These are phyloP conservation scores for Acorus calamus DNA, from an alignment of 106 monocot species.

Conservation along the genomic window DNA sequence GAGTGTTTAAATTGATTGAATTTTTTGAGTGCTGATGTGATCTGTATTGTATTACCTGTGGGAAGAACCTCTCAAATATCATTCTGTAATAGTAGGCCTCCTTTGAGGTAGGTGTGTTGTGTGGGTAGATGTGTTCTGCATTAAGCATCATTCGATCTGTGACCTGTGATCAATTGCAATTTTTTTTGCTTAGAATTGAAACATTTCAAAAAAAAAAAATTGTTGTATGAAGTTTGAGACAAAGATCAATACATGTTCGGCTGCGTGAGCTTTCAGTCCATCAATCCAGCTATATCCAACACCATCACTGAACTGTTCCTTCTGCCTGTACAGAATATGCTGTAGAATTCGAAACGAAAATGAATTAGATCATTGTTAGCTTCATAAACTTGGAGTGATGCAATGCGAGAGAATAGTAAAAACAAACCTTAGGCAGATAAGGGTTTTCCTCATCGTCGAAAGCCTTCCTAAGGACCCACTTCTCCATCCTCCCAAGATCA, in stretches of 20 bases:
- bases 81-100: constrained; percentile 74
- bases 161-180: constrained; percentile 17
- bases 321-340: constrained; percentile 50
- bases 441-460: constrained; percentile 67
- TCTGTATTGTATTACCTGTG: constrained; percentile 35
- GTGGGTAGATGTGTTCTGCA: constrained; percentile 44
- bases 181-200: background rate
- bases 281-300: constrained; percentile 79
- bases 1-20: background rate
- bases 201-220: background rate
- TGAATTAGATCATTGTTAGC: background rate
- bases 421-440: constrained; percentile 50
- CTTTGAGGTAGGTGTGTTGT: constrained; percentile 60
- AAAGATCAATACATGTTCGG: constrained; percentile 24
- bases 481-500: constrained; percentile 42
- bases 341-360: constrained; percentile 4
- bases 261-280: constrained; percentile 58
- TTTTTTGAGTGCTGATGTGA: background rate
- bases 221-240: too few relatives aligned
- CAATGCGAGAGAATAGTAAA: too few relatives aligned
- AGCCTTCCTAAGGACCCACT: constrained; percentile 62
- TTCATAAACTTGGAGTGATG: background rate
- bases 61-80: constrained; percentile 72
- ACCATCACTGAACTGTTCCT: constrained; percentile 79
- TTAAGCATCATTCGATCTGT: constrained; percentile 63